Evolutionary conservation across 1,284 basidiomycete species (phyloP).

Genomic region (Trametes polyzona): DNA sequence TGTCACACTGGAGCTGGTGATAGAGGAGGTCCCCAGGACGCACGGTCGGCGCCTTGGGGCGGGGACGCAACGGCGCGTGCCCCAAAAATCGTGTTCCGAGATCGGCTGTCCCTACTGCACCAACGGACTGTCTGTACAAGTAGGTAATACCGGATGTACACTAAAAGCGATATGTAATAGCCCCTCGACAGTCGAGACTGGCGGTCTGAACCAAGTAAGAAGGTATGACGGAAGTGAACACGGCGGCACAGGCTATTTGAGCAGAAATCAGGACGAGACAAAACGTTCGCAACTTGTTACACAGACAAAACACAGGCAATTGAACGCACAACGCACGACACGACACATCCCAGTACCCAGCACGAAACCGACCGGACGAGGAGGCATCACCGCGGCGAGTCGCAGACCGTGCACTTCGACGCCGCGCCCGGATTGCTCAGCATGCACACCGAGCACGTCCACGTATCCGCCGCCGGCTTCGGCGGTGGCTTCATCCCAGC

Average conservation of each 20-base stretch:
- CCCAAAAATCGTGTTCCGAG: constrained; percentile 14
- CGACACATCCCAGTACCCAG: background rate
- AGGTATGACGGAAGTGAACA: background rate
- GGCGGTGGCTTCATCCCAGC: constrained; percentile 33
- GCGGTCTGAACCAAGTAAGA: too few relatives aligned
- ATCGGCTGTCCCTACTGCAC: constrained; percentile 6
- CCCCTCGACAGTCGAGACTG: constrained; percentile 9
- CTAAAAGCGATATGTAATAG: constrained; percentile 8
- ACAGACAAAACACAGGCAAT: too few relatives aligned
- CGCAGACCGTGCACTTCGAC: constrained; percentile 34
- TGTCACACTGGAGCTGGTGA: background rate
- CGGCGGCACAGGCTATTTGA: background rate
- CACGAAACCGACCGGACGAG: too few relatives aligned
- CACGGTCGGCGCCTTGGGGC: background rate
- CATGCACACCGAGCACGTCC: constrained; percentile 35
- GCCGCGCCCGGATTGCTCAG: constrained; percentile 26
- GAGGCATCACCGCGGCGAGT: constrained; percentile 26
- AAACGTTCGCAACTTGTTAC: too few relatives aligned
- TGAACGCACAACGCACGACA: background rate
- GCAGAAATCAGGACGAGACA: background rate
- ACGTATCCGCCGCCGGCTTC: constrained; percentile 23
- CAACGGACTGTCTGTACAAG: constrained; percentile 27
- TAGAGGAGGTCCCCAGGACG: background rate
- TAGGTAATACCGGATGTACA: constrained; percentile 24
- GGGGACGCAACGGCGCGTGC: background rate